These are phyloP conservation scores for Penicillium sp. DNA, from an alignment of 2,329 filamentous ascomycete species.

Conservation along the genomic window DNA sequence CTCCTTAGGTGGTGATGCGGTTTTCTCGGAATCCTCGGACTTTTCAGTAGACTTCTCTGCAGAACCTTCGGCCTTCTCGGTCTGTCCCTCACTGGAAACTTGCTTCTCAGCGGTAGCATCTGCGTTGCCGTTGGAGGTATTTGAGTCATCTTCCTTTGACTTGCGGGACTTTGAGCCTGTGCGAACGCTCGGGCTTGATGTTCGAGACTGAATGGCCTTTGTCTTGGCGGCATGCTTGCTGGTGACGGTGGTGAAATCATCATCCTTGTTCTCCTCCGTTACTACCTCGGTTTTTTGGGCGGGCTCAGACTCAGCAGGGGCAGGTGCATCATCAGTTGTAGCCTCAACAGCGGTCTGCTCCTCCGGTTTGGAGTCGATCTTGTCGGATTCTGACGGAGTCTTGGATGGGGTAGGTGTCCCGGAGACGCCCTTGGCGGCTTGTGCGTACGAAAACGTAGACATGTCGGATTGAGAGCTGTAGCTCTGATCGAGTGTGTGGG, in stretches of 20 bases:
- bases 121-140: constrained; percentile 61
- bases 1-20: constrained; percentile 58
- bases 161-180: constrained; percentile 51
- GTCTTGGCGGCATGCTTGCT: constrained; percentile 26
- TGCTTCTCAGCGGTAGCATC: constrained; percentile 60
- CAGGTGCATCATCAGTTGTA: constrained; percentile 29
- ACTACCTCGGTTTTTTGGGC: constrained; percentile 41
- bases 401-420: constrained; percentile 48
- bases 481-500: constrained; percentile 4
- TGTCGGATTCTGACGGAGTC: constrained; percentile 30
- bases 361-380: constrained; percentile 29
- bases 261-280: constrained; percentile 31
- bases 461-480: constrained; percentile 42
- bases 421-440: constrained; percentile 82
- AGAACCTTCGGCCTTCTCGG: constrained; percentile 52
- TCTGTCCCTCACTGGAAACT: constrained; percentile 5
- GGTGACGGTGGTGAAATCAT: constrained; percentile 33
- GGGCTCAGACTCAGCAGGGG: constrained; percentile 48
- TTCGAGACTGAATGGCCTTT: constrained; percentile 38
- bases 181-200: constrained; percentile 55
- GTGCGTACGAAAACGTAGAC: constrained; percentile 84
- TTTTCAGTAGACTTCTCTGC: constrained; percentile 54
- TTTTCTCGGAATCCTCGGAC: constrained; percentile 51
- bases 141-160: constrained; percentile 61
- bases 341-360: constrained; percentile 29